These are phyloP conservation scores for Aureobasidium sp. DNA, from an alignment of 2,329 filamentous ascomycete genomes.

Conservation along the genomic window DNA sequence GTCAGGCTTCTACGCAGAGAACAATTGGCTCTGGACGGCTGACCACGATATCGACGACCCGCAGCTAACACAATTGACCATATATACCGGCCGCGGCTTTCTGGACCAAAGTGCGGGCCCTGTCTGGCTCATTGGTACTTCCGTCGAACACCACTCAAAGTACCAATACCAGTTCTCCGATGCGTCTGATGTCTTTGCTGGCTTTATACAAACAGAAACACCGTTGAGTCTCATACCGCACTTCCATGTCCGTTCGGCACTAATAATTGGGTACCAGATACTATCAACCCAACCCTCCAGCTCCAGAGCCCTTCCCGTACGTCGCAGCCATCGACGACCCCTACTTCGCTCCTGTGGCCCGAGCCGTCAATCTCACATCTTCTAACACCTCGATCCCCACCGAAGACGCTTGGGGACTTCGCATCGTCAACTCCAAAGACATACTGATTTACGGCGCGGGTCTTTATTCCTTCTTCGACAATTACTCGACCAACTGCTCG, in stretches of 20 bases:
- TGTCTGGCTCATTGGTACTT: constrained; percentile 46
- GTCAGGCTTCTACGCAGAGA: constrained; percentile 45
- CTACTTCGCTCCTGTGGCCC: constrained; percentile 51
- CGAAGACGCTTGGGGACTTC: constrained; percentile 55
- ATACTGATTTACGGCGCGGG: constrained; percentile 56
- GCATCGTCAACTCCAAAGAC: constrained; percentile 49
- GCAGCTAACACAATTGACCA: constrained; percentile 32
- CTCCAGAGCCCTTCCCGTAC: constrained; percentile 56
- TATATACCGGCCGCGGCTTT: constrained; percentile 41
- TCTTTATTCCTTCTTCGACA: constrained; percentile 60
- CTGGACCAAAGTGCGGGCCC: constrained; percentile 31
- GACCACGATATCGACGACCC: constrained; percentile 46
- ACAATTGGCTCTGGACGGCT: constrained; percentile 46
- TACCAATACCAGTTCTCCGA: constrained; percentile 47
- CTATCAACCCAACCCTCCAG: constrained; percentile 75
- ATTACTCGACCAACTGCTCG: constrained; percentile 46
- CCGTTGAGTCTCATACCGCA: constrained; percentile 33
- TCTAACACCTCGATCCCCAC: constrained; percentile 10
- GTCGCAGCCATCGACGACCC: constrained; percentile 57
- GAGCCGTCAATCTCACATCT: constrained; percentile 16
- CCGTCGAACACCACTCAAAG: constrained; percentile 46
- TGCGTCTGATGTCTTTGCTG: constrained; percentile 40
- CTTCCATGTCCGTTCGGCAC: too few species aligned
- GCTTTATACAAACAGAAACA: constrained; percentile 73
- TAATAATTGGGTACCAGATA: constrained; percentile 27